A percentile compares a stretch with the other conserved stretches of the same genome.
Conservation (phyloP, 495 filamentous ascomycete genomes). For the Trichoderma gamsii region DNA sequence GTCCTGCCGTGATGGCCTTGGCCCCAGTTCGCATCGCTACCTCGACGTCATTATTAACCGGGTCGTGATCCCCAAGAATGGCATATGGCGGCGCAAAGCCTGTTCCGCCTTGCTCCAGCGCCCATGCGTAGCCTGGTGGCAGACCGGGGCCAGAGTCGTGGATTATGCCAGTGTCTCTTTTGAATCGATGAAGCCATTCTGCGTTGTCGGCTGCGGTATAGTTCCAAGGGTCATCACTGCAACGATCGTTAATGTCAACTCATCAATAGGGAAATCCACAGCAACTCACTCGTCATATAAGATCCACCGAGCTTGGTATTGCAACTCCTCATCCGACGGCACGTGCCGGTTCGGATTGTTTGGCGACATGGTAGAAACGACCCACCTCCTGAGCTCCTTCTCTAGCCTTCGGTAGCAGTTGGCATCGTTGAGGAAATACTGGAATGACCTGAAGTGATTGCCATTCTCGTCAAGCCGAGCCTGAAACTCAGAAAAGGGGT, state of each 20-base stretch:
- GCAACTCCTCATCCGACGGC: slow-evolving; percentile 48
- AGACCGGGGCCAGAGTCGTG: slow-evolving; percentile 41
- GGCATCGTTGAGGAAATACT: slow-evolving; percentile 44
- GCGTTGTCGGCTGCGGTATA: slow-evolving; percentile 68
- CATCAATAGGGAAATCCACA: neutral
- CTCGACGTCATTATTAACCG: slow-evolving; percentile 21
- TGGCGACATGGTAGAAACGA: slow-evolving; percentile 40
- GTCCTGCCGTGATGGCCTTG: slow-evolving; percentile 32
- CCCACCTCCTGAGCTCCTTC: slow-evolving; percentile 43
- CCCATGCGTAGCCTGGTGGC: slow-evolving; percentile 32
- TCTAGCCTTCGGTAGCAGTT: slow-evolving; percentile 50
- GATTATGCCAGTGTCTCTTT: slow-evolving; percentile 55
- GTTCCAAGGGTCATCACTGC: slow-evolving; percentile 63
- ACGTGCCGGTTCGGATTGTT: slow-evolving; percentile 50
- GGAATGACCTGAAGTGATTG: slow-evolving; percentile 24
- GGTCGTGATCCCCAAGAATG: neutral
- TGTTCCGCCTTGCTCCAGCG: slow-evolving; percentile 35
- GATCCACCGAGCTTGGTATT: slow-evolving; percentile 51
- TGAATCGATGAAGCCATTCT: slow-evolving; percentile 64
- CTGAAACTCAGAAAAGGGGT: slow-evolving; percentile 12
- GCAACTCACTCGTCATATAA: slow-evolving; percentile 46
- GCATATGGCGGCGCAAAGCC: slow-evolving; percentile 43
- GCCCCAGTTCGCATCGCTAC: slow-evolving; percentile 26
- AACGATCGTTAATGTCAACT: neutral
- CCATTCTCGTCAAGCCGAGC: slow-evolving; percentile 1